Base-by-base conservation (phyloP, 345 rosid genomes). In the Lepidium africanum region DNA sequence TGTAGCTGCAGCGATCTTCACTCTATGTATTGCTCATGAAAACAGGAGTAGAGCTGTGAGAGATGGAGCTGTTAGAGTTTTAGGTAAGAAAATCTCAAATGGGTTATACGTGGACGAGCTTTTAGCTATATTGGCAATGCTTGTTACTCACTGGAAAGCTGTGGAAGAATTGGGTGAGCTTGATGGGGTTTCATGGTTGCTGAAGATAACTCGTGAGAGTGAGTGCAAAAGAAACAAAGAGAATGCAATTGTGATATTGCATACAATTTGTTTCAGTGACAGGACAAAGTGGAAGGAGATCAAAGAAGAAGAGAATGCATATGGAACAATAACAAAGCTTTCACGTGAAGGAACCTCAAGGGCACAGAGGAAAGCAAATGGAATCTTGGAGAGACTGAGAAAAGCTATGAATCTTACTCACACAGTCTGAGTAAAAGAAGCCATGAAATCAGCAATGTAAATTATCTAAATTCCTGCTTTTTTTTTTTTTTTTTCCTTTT, bases 1-100 rank as follows among this genome's bases (percentile, higher is more conserved):
- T 59, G 93, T 71, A 19, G 97, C 99, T 52, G 87, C 97, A n/a
- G 99, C 99, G 0, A 84, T 94, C 14, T 94, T 94, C 72, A 87
- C 77, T 40, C 76, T 94, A 1, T 94, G 99, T 66, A 84, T 87
- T 3, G 56, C 79, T 5, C 96, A 85, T 33, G 99, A 94, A 54
- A 94, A 94, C 76, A 87, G 86, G 80, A 83, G 81, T 10, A 81
- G 90, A 58, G 96, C 99, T 0, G 93, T 94, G 11, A 77, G 74
- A 63, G 97, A 91, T 19, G 97, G 97, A 36, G 96, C 89, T 2
- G 93, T 94, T 10, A 69, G 76, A 15, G 96, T 94, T 52, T 76
- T 94, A 59, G 63, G 89, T 33, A 71, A 74, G 72, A 91, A 89
- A 78, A 89, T 91, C 10, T 81, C 66, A 17, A 76, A 80, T 47